Evolutionary conservation across 352 stramenopile species (phyloP).

Genomic region (Globisporangium uncinulatum): DNA sequence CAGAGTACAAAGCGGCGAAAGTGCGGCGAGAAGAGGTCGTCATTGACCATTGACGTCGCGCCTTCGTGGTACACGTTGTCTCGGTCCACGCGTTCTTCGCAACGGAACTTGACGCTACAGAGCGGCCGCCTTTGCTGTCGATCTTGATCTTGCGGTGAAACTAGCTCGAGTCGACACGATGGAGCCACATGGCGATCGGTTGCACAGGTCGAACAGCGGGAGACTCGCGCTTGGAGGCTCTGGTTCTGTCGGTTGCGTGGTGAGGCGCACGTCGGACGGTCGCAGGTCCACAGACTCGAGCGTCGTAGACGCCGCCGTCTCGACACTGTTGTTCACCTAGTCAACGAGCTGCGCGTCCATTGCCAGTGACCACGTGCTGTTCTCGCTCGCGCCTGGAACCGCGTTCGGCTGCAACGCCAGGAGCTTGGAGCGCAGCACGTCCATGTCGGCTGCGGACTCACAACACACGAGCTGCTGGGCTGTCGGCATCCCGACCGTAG

Average conservation of each 20-base stretch:
- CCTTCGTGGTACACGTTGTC: constrained; percentile 85
- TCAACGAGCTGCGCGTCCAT: constrained; percentile 86
- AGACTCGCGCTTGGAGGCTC: constrained; percentile 61
- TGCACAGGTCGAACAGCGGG: constrained; percentile 66
- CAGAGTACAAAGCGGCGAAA: constrained; percentile 84
- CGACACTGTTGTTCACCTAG: constrained; percentile 83
- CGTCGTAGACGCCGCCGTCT: constrained; percentile 25
- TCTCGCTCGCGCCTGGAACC: no score
- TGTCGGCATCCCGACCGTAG: no score
- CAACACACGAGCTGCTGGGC: no score
- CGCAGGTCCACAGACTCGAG: constrained; percentile 54
- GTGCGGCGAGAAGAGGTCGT: constrained; percentile 82
- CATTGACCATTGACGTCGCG: constrained; percentile 80
- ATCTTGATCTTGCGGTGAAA: constrained; percentile 86
- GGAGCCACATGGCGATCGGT: constrained; percentile 68
- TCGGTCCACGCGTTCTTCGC: constrained; percentile 87
- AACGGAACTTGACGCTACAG: constrained; percentile 87
- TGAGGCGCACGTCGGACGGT: constrained; percentile 70
- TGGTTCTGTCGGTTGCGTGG: constrained; percentile 68
- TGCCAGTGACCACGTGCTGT: constrained; percentile 51
- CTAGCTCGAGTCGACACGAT: constrained; percentile 77
- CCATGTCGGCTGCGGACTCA: no score
- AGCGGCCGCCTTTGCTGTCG: constrained; percentile 85
- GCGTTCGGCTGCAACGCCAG: no score
- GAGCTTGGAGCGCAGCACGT: no score